A percentile compares a stretch with the other conserved stretches of the same genome.
phyloP scores from a whole-genome alignment of 306 rosid genomes.

The Cicer chorassanicum region DNA sequence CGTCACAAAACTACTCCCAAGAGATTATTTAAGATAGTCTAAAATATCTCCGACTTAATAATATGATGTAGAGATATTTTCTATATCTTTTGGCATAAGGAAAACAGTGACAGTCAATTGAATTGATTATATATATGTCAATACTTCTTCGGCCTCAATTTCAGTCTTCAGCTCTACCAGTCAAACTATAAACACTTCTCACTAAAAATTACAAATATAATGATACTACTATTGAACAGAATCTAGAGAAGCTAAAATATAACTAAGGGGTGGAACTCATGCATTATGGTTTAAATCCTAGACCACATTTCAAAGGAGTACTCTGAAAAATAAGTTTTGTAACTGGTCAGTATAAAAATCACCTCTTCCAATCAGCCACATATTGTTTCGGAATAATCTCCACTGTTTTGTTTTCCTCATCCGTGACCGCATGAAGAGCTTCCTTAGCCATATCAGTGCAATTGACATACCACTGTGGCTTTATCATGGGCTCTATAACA shows the following conservation, averaged over 20 bases:
- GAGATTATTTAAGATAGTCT: slow-evolving; percentile 11
- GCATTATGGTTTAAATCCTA: slow-evolving; percentile 16
- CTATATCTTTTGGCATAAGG: neutral
- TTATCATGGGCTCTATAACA: slow-evolving; percentile 93
- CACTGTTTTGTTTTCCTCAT: slow-evolving; percentile 65
- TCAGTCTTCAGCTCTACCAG: slow-evolving; percentile 21
- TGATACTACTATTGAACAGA: slow-evolving; percentile 8
- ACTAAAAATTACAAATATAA: slow-evolving; percentile 19
- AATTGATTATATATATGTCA: neutral
- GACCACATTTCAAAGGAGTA: slow-evolving; percentile 33
- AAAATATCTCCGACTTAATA: neutral
- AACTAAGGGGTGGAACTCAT: neutral
- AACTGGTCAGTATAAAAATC: slow-evolving; percentile 18
- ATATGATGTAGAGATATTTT: slow-evolving; percentile 8
- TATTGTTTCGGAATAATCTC: slow-evolving; percentile 86
- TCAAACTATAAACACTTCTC: slow-evolving; percentile 21
- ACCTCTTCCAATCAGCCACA: slow-evolving; percentile 87
- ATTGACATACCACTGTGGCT: slow-evolving; percentile 92
- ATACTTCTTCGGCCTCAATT: neutral
- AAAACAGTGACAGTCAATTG: slow-evolving; percentile 6
- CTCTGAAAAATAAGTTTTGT: slow-evolving; percentile 15
- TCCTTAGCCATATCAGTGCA: slow-evolving; percentile 70
- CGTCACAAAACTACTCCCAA: neutral
- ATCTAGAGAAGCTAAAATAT: slow-evolving; percentile 15
- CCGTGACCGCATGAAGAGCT: slow-evolving; percentile 75